Evolutionary conservation across 208 protist species (phyloP).

Genomic region (Wallacemonas sp.): DNA sequence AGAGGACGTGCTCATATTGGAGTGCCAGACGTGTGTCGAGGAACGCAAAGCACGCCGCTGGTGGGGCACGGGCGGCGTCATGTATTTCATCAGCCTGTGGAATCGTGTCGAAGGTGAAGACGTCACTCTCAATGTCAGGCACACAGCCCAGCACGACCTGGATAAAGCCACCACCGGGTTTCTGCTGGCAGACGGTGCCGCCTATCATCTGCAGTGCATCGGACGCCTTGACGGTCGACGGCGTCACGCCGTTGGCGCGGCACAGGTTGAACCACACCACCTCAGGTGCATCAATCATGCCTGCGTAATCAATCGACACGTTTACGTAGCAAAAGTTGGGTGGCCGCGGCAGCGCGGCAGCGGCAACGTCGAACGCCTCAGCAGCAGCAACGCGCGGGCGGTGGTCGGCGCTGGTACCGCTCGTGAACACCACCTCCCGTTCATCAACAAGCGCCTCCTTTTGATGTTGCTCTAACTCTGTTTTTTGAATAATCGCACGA

Average conservation of each 20-base stretch:
- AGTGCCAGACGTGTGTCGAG: slow-evolving; percentile 70
- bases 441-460: slow-evolving; percentile 63
- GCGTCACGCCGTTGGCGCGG: slow-evolving; percentile 59
- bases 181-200: slow-evolving; percentile 74
- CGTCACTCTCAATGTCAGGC: slow-evolving; percentile 70
- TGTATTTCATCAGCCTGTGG: slow-evolving; percentile 64
- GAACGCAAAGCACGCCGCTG: slow-evolving; percentile 58
- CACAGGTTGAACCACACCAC: slow-evolving; percentile 89
- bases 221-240: slow-evolving; percentile 60
- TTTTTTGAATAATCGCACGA: slow-evolving; percentile 47
- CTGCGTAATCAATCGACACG: slow-evolving; percentile 74
- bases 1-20: slow-evolving; percentile 75
- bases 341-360: slow-evolving; percentile 66
- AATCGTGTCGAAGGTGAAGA: slow-evolving; percentile 84
- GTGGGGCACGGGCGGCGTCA: slow-evolving; percentile 31
- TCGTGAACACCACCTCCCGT: slow-evolving; percentile 74
- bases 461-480: slow-evolving; percentile 51
- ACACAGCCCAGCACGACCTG: slow-evolving; percentile 82
- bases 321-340: slow-evolving; percentile 88
- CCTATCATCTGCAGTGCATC: slow-evolving; percentile 80
- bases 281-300: slow-evolving; percentile 83
- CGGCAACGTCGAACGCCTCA: slow-evolving; percentile 86
- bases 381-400: slow-evolving; percentile 78
- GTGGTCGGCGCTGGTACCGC: slow-evolving; percentile 75
- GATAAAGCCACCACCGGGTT: slow-evolving; percentile 80